Conservation (phyloP, 768 basidiomycete genomes). For the Floccularia luteovirens region DNA sequence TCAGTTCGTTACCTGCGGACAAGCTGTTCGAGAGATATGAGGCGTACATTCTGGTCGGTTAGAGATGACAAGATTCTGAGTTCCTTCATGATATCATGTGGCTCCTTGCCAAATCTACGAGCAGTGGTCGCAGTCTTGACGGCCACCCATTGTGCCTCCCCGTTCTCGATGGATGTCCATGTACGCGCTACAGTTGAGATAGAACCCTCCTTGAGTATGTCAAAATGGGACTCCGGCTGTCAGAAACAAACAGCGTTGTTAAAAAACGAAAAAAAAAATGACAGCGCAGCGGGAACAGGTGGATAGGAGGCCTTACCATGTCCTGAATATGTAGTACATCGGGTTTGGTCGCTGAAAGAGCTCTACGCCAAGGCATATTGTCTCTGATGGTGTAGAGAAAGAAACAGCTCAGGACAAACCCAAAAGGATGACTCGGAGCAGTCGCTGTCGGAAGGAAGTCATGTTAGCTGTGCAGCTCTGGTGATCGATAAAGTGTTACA, state of each 20-base stretch:
- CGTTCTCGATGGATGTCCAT: constrained; percentile 22
- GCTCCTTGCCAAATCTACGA: constrained; percentile 42
- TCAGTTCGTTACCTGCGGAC: background rate
- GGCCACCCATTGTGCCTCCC: constrained; percentile 32
- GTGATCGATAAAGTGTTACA: no score
- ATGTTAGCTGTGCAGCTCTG: no score
- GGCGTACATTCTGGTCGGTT: constrained; percentile 47
- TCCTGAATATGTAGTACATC: constrained; percentile 3
- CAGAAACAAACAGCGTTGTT: background rate
- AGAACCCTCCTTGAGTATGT: constrained; percentile 36
- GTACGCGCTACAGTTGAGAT: constrained; percentile 34
- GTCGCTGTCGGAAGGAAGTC: no score
- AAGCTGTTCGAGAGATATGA: constrained; percentile 1
- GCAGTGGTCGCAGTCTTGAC: constrained; percentile 45
- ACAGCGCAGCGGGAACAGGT: background rate
- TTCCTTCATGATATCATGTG: constrained; percentile 68
- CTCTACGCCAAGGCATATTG: constrained; percentile 3
- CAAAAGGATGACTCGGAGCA: no score
- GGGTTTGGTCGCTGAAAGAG: background rate
- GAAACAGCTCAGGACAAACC: no score
- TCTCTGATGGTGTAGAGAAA: no score
- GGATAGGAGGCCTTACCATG: background rate
- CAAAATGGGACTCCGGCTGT: constrained; percentile 21
- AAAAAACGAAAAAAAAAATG: background rate
- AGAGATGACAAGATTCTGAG: constrained; percentile 38